These are phyloP conservation scores for Podaxis sp. DNA, from an alignment of 768 basidiomycete genomes.

Conservation along the genomic window DNA sequence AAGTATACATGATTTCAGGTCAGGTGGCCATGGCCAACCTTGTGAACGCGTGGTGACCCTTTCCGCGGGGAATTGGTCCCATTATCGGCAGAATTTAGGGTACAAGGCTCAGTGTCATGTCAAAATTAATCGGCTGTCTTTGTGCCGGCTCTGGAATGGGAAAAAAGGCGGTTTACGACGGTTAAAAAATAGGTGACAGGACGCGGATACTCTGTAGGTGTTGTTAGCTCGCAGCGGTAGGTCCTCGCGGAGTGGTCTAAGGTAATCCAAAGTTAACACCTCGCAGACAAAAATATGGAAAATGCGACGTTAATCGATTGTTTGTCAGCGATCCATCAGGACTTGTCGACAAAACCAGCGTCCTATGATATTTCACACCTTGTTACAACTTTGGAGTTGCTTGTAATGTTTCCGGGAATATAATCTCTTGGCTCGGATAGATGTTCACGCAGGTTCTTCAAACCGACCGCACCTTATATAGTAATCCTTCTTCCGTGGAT, in stretches of 20 bases:
- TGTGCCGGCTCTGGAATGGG: background rate
- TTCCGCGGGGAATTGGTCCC: background rate
- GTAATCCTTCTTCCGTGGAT: background rate
- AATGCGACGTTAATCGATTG: background rate
- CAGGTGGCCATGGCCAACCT: background rate
- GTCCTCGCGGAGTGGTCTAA: background rate
- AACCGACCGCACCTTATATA: background rate
- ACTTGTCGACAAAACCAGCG: background rate
- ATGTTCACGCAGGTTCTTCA: background rate
- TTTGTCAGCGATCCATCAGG: background rate
- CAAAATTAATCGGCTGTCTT: background rate
- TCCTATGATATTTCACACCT: background rate
- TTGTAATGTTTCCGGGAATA: no score
- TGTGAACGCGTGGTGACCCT: background rate
- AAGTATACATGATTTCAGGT: background rate
- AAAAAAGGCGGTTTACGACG: background rate
- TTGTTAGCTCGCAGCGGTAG: background rate
- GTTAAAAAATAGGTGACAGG: background rate
- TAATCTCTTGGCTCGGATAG: background rate
- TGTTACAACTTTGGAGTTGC: background rate
- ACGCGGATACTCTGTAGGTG: background rate
- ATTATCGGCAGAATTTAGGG: background rate
- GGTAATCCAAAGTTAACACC: background rate
- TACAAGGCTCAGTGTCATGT: background rate
- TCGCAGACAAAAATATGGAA: background rate